A percentile compares a stretch with the other conserved stretches of the same genome.
phyloP scores from a whole-genome alignment of 2,329 filamentous ascomycete species.

The Trichoderma lentiforme region DNA sequence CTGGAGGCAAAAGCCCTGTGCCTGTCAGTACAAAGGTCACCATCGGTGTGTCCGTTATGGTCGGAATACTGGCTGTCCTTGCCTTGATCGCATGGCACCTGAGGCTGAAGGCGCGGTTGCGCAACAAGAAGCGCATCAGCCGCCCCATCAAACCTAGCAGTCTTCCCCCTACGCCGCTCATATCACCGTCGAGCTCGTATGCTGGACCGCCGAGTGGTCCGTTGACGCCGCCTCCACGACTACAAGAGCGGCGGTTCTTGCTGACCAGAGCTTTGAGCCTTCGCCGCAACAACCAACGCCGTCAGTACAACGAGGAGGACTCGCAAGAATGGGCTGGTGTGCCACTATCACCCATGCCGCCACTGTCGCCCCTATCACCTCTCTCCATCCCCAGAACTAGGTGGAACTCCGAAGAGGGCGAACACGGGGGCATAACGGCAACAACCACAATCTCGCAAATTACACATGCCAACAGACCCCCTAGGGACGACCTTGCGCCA shows the following conservation, averaged over 20 bases:
- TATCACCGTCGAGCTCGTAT: conserved; percentile 36
- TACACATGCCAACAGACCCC: background rate
- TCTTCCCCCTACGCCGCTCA: conserved; percentile 38
- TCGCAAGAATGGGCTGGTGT: background rate
- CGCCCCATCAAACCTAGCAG: conserved; percentile 24
- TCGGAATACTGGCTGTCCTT: conserved; percentile 38
- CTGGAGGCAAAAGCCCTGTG: conserved; percentile 23
- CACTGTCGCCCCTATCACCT: background rate
- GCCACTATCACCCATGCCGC: background rate
- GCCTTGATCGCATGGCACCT: conserved; percentile 38
- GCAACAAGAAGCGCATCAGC: background rate
- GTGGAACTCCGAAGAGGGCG: background rate
- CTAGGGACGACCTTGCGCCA: background rate
- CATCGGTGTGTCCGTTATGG: conserved; percentile 41
- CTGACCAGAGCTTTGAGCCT: conserved; percentile 23
- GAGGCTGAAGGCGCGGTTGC: conserved; percentile 26
- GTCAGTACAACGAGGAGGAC: background rate
- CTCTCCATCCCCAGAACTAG: background rate
- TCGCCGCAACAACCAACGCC: background rate
- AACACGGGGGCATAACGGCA: background rate
- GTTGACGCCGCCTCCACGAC: conserved; percentile 45
- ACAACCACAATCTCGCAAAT: background rate
- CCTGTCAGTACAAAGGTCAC: conserved; percentile 43
- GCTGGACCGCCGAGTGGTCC: conserved; percentile 24
- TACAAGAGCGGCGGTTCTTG: conserved; percentile 46